Conservation (phyloP, 2,329 filamentous ascomycete species). For the Aspergillus fumigatus region DNA sequence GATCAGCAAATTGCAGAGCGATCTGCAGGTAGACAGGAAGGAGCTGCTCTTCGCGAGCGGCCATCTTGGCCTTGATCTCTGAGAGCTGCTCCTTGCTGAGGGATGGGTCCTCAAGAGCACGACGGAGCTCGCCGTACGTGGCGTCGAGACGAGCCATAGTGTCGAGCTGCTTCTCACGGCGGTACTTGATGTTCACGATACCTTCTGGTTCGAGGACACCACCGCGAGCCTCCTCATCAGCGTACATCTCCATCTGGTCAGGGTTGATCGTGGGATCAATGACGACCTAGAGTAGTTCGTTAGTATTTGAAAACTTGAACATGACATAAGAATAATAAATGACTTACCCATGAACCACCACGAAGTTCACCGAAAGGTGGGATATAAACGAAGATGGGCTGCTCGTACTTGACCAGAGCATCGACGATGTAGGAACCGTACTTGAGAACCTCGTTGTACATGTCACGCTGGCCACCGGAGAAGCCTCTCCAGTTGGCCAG, state of each 20-base stretch:
- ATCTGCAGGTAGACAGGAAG: conserved; percentile 93
- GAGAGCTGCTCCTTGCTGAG: conserved; percentile 70
- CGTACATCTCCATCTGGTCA: conserved; percentile 98
- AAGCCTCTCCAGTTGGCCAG: conserved; percentile 99
- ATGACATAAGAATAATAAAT: conserved; percentile 2
- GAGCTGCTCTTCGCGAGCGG: conserved; percentile 77
- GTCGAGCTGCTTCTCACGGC: conserved; percentile 92
- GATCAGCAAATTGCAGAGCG: conserved; percentile 91
- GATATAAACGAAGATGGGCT: conserved; percentile 98
- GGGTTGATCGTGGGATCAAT: conserved; percentile 98
- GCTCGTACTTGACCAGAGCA: conserved; percentile 95
- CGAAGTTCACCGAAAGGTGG: conserved; percentile 93
- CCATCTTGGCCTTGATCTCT: conserved; percentile 78
- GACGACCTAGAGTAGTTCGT: conserved; percentile 58
- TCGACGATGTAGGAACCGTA: conserved; percentile 99
- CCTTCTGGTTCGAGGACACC: conserved; percentile 97
- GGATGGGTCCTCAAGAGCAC: conserved; percentile 63
- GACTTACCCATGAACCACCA: conserved; percentile 85
- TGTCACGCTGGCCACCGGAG: conserved; percentile 98
- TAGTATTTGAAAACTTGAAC: background rate
- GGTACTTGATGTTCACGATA: conserved; percentile 98
- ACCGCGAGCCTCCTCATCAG: conserved; percentile 87
- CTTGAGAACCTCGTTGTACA: conserved; percentile 99
- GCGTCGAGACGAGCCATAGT: conserved; percentile 94
- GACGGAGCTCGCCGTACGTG: conserved; percentile 77